Base-by-base conservation (phyloP, 1,139 yeast genomes). In the Lodderomyces margitis region DNA sequence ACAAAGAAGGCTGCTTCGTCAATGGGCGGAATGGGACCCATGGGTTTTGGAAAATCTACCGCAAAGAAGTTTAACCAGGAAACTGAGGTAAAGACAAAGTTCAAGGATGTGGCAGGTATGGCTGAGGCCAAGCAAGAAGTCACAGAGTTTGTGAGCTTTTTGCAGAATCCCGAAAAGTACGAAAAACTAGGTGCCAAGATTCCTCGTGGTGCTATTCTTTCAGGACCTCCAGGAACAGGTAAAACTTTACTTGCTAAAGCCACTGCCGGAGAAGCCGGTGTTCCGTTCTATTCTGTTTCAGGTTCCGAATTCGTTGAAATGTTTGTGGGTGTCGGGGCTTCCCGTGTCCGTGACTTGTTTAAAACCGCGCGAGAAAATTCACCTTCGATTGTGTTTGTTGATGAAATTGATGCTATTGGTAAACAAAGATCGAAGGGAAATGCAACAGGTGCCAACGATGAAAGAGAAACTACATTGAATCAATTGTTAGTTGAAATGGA, bases 191-290 rank as follows among this genome's bases (percentile, higher is more conserved):
- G 98, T 34, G 98, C 98, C 14, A 88, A 91, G 64, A 94, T 92
- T 50, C 98, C 98, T 39, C 81, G 98, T 59, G 98, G 98, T 55
- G 98, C 98, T 10, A 88, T 92, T 50, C 70, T 94, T 46, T 87
- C 96, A 11, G 98, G 98, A 46, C 96, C 98, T n/a, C 98, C 98
- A 39, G 98, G 98, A 74, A 92, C 98, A 6, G 98, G 98, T 82
- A 92, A 92, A 64, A 92, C 98, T 1, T 70, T 92, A 49, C 70
- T 92, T 45, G 98, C 98, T n/a, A 91, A 87, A 62, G 98, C 98
- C 4, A 92, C 98, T 34, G 98, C 98, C 1, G 98, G 98, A 50
- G 98, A 92, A 64, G 98, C 98, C 0, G 95, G 92, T 39, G 98
- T 92, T 36, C 98, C 98, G 31, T 92, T 92, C 58, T 80, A 81